phyloP scores from a whole-genome alignment of 2,329 filamentous ascomycete species.

The Ceratocystis eucalypticola region DNA sequence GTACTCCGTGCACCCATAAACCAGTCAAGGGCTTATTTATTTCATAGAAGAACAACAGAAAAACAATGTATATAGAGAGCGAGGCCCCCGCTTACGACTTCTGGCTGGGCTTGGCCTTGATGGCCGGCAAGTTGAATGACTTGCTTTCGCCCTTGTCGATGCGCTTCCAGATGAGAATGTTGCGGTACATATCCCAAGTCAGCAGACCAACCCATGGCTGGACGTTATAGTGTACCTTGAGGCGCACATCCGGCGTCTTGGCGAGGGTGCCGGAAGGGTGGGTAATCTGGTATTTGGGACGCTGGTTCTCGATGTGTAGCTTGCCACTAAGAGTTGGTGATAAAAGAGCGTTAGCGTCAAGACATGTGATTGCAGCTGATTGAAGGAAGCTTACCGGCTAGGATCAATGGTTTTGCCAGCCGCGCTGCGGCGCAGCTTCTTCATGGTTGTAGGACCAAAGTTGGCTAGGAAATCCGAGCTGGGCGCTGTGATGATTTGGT shows the following conservation, averaged over 20 bases:
- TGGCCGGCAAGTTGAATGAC: conserved; percentile 48
- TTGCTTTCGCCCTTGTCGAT: conserved; percentile 52
- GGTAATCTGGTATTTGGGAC: conserved; percentile 93
- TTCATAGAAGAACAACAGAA: background rate
- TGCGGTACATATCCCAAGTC: conserved; percentile 57
- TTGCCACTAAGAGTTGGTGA: conserved; percentile 43
- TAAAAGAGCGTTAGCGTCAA: background rate
- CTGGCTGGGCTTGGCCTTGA: conserved; percentile 42
- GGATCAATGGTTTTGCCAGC: conserved; percentile 48
- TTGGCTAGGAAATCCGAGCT: conserved; percentile 50
- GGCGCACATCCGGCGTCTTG: conserved; percentile 55
- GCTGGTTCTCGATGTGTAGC: conserved; percentile 67
- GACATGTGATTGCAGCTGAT: background rate
- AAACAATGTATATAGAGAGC: background rate
- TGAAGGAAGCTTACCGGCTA: conserved; percentile 32
- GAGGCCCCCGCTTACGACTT: background rate
- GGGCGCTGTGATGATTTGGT: conserved; percentile 73
- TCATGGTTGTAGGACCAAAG: conserved; percentile 44
- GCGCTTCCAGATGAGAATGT: conserved; percentile 50
- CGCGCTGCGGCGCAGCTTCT: conserved; percentile 47
- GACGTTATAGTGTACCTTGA: conserved; percentile 87
- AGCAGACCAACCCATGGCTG: conserved; percentile 90
- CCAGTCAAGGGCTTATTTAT: background rate
- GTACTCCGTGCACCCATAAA: background rate
- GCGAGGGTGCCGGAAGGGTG: conserved; percentile 72